Conservation (phyloP, 768 basidiomycete species). For the Lentinula guzmanii region DNA sequence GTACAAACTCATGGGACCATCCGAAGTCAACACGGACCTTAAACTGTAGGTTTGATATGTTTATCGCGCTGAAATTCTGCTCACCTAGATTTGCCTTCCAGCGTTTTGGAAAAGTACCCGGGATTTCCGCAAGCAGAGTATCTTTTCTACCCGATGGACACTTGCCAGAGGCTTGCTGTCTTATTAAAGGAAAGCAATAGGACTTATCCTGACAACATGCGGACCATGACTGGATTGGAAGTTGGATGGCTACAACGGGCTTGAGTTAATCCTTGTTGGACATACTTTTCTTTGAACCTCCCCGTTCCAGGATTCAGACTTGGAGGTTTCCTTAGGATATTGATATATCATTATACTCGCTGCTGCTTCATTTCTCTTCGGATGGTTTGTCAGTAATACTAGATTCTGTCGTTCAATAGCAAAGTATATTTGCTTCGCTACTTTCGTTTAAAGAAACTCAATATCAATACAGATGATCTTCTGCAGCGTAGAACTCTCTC, state of each 20-base stretch:
- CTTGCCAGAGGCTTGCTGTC: slow-evolving; percentile 66
- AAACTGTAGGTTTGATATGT: slow-evolving; percentile 20
- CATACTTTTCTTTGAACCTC: background rate
- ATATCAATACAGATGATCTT: no score
- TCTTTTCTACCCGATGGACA: slow-evolving; percentile 73
- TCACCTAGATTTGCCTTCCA: slow-evolving; percentile 16
- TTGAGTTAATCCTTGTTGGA: background rate
- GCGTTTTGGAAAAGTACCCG: slow-evolving; percentile 64
- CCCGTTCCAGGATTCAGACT: background rate
- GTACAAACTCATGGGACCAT: slow-evolving; percentile 71
- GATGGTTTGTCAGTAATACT: background rate
- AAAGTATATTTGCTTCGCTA: no score
- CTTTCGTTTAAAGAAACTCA: no score
- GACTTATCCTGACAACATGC: slow-evolving; percentile 70
- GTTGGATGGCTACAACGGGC: slow-evolving; percentile 70
- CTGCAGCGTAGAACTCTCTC: no score
- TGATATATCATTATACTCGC: background rate
- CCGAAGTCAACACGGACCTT: slow-evolving; percentile 44
- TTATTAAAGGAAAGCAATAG: slow-evolving; percentile 72
- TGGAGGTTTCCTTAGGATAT: background rate
- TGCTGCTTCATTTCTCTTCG: background rate
- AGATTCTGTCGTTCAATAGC: background rate
- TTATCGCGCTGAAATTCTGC: slow-evolving; percentile 1
- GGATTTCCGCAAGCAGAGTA: slow-evolving; percentile 88
- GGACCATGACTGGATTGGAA: slow-evolving; percentile 74